Percentiles rank a stretch among this genome's conserved stretches.
phyloP scores from a whole-genome alignment of 768 basidiomycete species.

The Termitomyces titanicus region DNA sequence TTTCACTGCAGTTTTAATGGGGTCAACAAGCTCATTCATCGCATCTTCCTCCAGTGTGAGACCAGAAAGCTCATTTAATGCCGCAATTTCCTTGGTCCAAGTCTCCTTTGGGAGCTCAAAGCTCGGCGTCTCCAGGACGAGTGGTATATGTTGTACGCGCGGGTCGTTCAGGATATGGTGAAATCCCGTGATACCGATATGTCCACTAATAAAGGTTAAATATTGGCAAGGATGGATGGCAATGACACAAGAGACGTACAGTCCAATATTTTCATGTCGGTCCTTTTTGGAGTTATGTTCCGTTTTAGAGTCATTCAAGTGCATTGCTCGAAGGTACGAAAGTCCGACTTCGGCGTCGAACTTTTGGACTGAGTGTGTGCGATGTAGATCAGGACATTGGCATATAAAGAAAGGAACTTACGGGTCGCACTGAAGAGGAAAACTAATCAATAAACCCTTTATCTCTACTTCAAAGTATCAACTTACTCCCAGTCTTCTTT shows the following conservation, averaged over 20 bases:
- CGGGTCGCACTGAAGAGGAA: slow-evolving; percentile 19
- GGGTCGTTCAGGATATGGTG: slow-evolving; percentile 63
- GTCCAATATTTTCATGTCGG: slow-evolving; percentile 80
- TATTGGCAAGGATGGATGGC: neutral
- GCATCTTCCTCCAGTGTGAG: slow-evolving; percentile 19
- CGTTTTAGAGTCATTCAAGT: slow-evolving; percentile 81
- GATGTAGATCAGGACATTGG: neutral
- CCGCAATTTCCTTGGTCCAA: slow-evolving; percentile 59
- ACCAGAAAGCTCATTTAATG: slow-evolving; percentile 4
- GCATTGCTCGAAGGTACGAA: slow-evolving; percentile 75
- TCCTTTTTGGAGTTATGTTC: slow-evolving; percentile 64
- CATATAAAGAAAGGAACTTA: slow-evolving; percentile 6
- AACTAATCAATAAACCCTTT: neutral
- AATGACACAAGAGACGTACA: slow-evolving; percentile 42
- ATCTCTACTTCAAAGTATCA: neutral
- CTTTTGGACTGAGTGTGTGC: slow-evolving; percentile 41
- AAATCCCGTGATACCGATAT: slow-evolving; percentile 63
- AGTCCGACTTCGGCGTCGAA: slow-evolving; percentile 73
- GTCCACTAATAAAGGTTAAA: slow-evolving; percentile 44
- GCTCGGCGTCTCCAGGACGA: slow-evolving; percentile 80
- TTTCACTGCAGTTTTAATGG: neutral
- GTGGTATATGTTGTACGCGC: slow-evolving; percentile 64
- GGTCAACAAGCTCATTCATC: slow-evolving; percentile 15
- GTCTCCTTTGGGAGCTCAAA: slow-evolving; percentile 57
- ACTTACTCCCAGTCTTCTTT: slow-evolving; percentile 70